A percentile compares a stretch with the other conserved stretches of the same genome.
Evolutionary conservation across 164 flowering plant species (phyloP).

Genomic region (Nymphaea thermarum): DNA sequence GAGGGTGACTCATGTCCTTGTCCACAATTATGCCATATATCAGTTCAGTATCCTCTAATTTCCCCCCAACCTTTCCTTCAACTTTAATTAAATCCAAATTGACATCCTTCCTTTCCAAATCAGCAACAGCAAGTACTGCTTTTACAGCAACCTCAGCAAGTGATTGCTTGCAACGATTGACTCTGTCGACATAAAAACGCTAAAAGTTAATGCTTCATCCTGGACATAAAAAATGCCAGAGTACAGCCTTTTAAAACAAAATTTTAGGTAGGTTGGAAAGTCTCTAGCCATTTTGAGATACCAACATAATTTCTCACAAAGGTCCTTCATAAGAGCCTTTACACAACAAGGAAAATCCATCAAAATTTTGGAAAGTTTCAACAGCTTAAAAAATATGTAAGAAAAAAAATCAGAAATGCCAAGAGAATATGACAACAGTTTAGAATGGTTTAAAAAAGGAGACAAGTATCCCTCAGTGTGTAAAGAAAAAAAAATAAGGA

Average conservation of each 20-base stretch:
- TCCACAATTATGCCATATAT: conserved; percentile 88
- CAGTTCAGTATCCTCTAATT: conserved; percentile 89
- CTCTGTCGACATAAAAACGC: conserved; percentile 38
- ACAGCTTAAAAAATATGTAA: too few relatives aligned
- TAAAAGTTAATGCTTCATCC: background rate
- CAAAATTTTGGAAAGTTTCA: too few relatives aligned
- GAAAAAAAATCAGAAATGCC: too few relatives aligned
- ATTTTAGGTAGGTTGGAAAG: too few relatives aligned
- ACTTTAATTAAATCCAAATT: conserved; percentile 87
- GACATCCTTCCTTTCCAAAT: conserved; percentile 95
- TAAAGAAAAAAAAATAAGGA: too few relatives aligned
- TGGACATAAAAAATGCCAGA: background rate
- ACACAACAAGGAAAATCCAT: too few relatives aligned
- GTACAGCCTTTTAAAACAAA: background rate
- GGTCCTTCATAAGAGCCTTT: too few relatives aligned
- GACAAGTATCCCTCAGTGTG: too few relatives aligned
- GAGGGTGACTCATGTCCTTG: conserved; percentile 99
- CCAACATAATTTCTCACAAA: too few relatives aligned
- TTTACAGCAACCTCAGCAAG: conserved; percentile 97
- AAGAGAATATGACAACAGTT: too few relatives aligned
- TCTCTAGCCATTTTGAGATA: too few relatives aligned
- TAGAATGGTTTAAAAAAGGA: too few relatives aligned
- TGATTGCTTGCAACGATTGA: conserved; percentile 84
- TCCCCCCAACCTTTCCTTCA: conserved; percentile 98
- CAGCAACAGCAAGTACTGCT: conserved; percentile 98